A percentile compares a stretch with the other conserved stretches of the same genome.
Conservation (phyloP, 345 rosid genomes). For the Linum trigynum region DNA sequence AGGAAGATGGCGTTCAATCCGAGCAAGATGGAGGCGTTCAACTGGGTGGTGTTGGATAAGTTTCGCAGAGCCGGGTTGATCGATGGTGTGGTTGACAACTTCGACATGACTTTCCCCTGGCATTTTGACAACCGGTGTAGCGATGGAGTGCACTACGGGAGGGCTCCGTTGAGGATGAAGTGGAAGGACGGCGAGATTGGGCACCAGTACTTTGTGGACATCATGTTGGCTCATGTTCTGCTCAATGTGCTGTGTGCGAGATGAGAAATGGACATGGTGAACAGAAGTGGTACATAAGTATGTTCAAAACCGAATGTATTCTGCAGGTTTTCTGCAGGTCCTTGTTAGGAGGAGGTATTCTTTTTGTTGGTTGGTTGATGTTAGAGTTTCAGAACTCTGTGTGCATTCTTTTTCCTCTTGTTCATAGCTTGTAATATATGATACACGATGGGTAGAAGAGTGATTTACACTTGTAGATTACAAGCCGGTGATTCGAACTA, state of each 20-base stretch:
- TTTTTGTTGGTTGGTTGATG: too few species aligned
- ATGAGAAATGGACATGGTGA: constrained; percentile 8
- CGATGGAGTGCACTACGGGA: constrained; percentile 92
- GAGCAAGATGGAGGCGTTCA: constrained; percentile 76
- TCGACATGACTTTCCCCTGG: constrained; percentile 91
- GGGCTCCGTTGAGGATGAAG: constrained; percentile 66
- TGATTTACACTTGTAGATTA: too few species aligned
- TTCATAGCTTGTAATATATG: too few species aligned
- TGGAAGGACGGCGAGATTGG: constrained; percentile 96
- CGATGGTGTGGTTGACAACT: constrained; percentile 67
- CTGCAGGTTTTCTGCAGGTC: too few species aligned
- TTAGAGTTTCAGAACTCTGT: too few species aligned
- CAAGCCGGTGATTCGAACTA: too few species aligned
- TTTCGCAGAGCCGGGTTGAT: constrained; percentile 51
- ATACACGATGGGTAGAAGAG: too few species aligned
- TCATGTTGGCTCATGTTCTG: constrained; percentile 83
- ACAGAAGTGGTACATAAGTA: too few species aligned
- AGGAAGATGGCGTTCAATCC: constrained; percentile 68
- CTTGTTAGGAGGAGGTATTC: too few species aligned
- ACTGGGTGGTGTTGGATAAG: constrained; percentile 63
- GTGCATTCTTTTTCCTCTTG: too few species aligned
- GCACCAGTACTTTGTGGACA: constrained; percentile 95
- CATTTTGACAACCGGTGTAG: constrained; percentile 85
- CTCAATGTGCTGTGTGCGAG: constrained; percentile 57
- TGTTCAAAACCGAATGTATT: too few species aligned